phyloP scores from a whole-genome alignment of 2,329 filamentous ascomycete species.

The Penicillium sp. region DNA sequence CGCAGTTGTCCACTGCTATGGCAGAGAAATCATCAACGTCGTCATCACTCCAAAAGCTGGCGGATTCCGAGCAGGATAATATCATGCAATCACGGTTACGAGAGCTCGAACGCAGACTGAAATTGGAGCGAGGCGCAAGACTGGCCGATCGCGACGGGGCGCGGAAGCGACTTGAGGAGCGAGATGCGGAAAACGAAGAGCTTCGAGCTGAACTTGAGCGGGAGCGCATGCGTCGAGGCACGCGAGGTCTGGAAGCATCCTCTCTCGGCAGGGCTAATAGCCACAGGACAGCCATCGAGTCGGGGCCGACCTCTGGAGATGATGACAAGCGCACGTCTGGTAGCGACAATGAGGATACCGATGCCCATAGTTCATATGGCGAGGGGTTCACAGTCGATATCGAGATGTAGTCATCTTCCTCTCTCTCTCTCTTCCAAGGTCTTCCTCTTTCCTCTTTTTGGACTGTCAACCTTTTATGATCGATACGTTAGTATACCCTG shows the following conservation, averaged over 20 bases:
- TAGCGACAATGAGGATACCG: conserved; percentile 24
- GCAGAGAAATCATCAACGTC: conserved; percentile 17
- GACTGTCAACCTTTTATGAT: not conserved
- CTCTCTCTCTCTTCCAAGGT: not conserved
- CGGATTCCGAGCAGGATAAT: conserved; percentile 53
- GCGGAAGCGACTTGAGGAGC: conserved; percentile 71
- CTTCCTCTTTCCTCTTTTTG: too few relatives aligned
- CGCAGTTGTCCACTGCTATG: conserved; percentile 29
- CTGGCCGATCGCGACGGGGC: conserved; percentile 81
- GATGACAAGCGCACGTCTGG: conserved; percentile 13
- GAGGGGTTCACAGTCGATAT: conserved; percentile 37
- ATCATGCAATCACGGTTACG: conserved; percentile 81
- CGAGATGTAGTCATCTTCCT: conserved; percentile 24
- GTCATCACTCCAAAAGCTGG: conserved; percentile 20
- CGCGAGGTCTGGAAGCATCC: not conserved
- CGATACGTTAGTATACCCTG: not conserved
- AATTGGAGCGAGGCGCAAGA: conserved; percentile 82
- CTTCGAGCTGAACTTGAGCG: conserved; percentile 62
- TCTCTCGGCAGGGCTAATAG: conserved; percentile 1
- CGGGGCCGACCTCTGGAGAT: conserved; percentile 5
- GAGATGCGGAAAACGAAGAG: conserved; percentile 69
- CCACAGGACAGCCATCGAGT: conserved; percentile 6
- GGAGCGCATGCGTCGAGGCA: conserved; percentile 42
- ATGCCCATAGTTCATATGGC: conserved; percentile 31
- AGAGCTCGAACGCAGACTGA: conserved; percentile 83